Evolutionary conservation across 2,329 filamentous ascomycete genomes (phyloP).

Genomic region (Alternaria ethzedia): DNA sequence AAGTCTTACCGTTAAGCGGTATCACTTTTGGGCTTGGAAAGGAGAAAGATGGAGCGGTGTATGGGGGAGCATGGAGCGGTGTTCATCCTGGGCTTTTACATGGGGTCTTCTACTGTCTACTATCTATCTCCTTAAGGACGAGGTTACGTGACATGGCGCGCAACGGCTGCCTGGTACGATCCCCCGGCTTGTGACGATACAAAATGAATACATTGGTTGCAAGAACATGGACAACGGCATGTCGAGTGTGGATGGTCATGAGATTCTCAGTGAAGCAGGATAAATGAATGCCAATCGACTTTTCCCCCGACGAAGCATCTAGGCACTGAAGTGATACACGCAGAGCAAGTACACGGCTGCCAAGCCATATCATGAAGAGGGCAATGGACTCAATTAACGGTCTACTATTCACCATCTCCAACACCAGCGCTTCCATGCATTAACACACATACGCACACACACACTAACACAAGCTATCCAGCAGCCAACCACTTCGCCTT

Average conservation of each 20-base stretch:
- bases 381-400: background rate
- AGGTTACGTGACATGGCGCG: constrained; percentile 36
- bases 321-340: background rate
- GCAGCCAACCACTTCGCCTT: background rate
- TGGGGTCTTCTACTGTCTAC: constrained; percentile 33
- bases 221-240: constrained; percentile 26
- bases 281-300: constrained; percentile 6
- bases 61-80: constrained; percentile 43
- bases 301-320: background rate
- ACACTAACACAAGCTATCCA: background rate
- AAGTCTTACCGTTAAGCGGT: constrained; percentile 94
- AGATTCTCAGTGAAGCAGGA: background rate
- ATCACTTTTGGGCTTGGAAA: constrained; percentile 9
- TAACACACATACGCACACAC: constrained; percentile 2
- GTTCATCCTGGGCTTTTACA: constrained; percentile 49
- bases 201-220: constrained; percentile 50
- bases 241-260: background rate
- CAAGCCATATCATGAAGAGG: background rate
- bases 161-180: constrained; percentile 36
- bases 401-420: constrained; percentile 4
- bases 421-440: constrained; percentile 23
- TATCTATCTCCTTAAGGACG: constrained; percentile 27
- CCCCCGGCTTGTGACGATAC: constrained; percentile 47
- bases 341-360: background rate
- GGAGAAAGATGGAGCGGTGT: constrained; percentile 17